phyloP scores from a whole-genome alignment of 2,329 filamentous ascomycete genomes.

The Ceratocystis harringtonii region DNA sequence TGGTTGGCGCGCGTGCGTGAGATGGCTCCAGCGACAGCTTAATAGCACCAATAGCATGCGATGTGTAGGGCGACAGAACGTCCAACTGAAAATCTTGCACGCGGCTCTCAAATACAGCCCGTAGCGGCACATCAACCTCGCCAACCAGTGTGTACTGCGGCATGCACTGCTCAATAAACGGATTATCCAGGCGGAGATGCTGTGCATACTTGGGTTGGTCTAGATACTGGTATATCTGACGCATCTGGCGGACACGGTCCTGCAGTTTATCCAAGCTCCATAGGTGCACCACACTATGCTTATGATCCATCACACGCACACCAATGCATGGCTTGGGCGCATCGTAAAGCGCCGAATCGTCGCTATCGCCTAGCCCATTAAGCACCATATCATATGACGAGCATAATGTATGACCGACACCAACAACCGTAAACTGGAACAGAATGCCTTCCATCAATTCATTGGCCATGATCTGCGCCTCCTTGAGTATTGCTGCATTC shows the following conservation, averaged over 20 bases:
- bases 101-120: conserved; percentile 82
- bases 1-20: conserved; percentile 77
- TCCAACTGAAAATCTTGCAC: conserved; percentile 91
- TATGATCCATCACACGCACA: conserved; percentile 81
- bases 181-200: conserved; percentile 83
- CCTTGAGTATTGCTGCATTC: conserved; percentile 75
- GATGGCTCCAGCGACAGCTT: conserved; percentile 86
- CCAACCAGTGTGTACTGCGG: conserved; percentile 85
- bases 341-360: conserved; percentile 65
- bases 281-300: conserved; percentile 67
- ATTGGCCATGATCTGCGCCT: conserved; percentile 95
- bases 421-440: conserved; percentile 89
- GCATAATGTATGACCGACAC: conserved; percentile 71
- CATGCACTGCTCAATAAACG: conserved; percentile 81
- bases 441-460: conserved; percentile 84
- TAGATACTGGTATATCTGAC: conserved; percentile 92
- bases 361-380: conserved; percentile 76
- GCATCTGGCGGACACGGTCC: conserved; percentile 76
- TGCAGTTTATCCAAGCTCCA: conserved; percentile 93
- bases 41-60: conserved; percentile 77
- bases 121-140: conserved; percentile 81
- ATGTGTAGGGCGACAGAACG: conserved; percentile 82
- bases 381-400: conserved; percentile 96
- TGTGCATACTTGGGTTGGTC: conserved; percentile 89
- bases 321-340: conserved; percentile 80